Conservation (phyloP, 169 alveolate species). For the Plasmodium cynomolgi region DNA sequence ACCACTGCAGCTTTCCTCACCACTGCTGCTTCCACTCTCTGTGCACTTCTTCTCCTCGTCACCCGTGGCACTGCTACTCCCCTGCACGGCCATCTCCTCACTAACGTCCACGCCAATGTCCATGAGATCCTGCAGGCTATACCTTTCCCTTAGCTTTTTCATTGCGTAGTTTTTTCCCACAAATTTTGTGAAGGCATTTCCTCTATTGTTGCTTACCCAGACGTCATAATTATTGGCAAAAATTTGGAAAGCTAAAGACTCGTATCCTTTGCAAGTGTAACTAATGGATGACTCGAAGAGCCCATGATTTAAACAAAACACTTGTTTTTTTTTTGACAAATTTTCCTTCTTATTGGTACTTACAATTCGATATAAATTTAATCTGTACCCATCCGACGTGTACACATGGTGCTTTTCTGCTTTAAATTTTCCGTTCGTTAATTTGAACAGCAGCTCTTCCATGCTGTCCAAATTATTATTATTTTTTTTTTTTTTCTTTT, state of each 20-base stretch:
- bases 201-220: constrained; percentile 56
- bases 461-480: constrained; percentile 11
- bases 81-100: not conserved
- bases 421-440: constrained; percentile 25
- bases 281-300: constrained; percentile 42
- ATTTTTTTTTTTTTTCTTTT: not conserved
- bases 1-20: not conserved
- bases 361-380: constrained; percentile 52
- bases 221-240: constrained; percentile 50
- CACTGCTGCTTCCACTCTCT: not conserved
- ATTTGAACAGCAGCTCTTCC: constrained; percentile 7
- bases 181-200: constrained; percentile 36
- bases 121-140: constrained; percentile 14
- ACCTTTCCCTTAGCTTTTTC: constrained; percentile 28
- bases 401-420: constrained; percentile 60
- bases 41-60: not conserved
- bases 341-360: not conserved
- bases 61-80: not conserved
- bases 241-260: constrained; percentile 33
- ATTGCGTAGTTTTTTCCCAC: constrained; percentile 56
- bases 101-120: constrained; percentile 26
- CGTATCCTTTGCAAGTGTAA: constrained; percentile 14
- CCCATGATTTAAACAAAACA: constrained; percentile 58
- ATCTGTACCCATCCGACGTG: constrained; percentile 46
- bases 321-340: constrained; percentile 10